Percentiles rank a stretch among this genome's conserved stretches.
Evolutionary conservation across 2,329 filamentous ascomycete species (phyloP).

Genomic region (Penicillium vulpinum): DNA sequence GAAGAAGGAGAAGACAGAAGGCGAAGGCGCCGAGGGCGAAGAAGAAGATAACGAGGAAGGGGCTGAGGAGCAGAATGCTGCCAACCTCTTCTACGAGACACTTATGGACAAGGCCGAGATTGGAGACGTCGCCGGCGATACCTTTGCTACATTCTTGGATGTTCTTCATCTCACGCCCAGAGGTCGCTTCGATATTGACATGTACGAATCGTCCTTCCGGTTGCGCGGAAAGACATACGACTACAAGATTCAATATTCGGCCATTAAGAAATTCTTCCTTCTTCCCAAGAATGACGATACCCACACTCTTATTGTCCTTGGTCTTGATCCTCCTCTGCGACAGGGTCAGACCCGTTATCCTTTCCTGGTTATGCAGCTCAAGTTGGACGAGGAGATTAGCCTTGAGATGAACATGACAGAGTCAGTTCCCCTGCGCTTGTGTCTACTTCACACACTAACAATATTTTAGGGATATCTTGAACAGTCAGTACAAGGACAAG

Average conservation of each 20-base stretch:
- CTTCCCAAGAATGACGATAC: slow-evolving; percentile 98
- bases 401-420: slow-evolving; percentile 96
- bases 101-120: slow-evolving; percentile 99
- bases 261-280: slow-evolving; percentile 98
- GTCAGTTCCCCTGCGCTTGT: slow-evolving; percentile 29
- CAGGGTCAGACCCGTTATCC: slow-evolving; percentile 98
- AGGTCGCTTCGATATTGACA: slow-evolving; percentile 99
- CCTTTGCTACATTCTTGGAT: slow-evolving; percentile 94
- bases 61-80: slow-evolving; percentile 86
- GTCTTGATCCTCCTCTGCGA: slow-evolving; percentile 88
- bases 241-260: slow-evolving; percentile 99
- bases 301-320: slow-evolving; percentile 91
- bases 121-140: slow-evolving; percentile 97
- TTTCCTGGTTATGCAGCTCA: slow-evolving; percentile 98
- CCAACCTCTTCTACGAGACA: slow-evolving; percentile 96
- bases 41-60: slow-evolving; percentile 74
- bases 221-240: slow-evolving; percentile 98
- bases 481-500: slow-evolving; percentile 85
- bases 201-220: slow-evolving; percentile 97
- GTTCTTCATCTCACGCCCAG: slow-evolving; percentile 95
- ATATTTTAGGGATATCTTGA: slow-evolving; percentile 63
- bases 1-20: slow-evolving; percentile 67
- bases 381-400: slow-evolving; percentile 94
- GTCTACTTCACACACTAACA: slow-evolving; percentile 11
- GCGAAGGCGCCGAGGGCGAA: slow-evolving; percentile 60